A percentile compares a stretch with the other conserved stretches of the same genome.
Conservation (phyloP, 441 rosid genomes). For the Jatropha podagrica region DNA sequence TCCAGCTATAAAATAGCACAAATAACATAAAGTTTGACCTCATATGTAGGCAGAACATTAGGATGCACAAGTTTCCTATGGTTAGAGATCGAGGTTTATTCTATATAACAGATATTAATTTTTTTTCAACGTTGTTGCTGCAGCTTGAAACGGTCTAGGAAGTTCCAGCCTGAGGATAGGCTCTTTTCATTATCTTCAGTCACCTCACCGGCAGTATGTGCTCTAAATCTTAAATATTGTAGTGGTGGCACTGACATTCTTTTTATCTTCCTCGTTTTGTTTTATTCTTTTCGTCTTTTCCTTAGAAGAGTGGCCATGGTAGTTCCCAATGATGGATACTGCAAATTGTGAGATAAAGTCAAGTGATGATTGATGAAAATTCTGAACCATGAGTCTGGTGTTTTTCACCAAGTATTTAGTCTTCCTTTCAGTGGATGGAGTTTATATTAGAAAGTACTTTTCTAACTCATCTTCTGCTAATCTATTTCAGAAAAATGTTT, state of each 20-base stretch:
- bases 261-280: background rate
- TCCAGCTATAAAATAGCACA: background rate
- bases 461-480: too few species aligned
- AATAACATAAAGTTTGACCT: background rate
- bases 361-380: background rate
- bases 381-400: background rate
- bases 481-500: background rate
- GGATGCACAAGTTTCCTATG: background rate
- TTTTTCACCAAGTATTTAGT: background rate
- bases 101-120: background rate
- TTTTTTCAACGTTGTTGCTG: conserved; percentile 23
- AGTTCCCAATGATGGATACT: background rate
- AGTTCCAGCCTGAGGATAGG: conserved; percentile 95
- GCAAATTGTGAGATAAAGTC: background rate
- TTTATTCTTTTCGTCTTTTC: background rate
- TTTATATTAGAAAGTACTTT: too few species aligned
- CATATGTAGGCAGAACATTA: background rate
- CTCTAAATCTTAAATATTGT: conserved; percentile 15
- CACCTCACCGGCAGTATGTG: conserved; percentile 88
- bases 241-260: background rate
- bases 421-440: background rate
- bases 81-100: background rate
- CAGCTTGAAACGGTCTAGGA: conserved; percentile 94
- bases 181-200: conserved; percentile 93
- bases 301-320: background rate